phyloP scores from a whole-genome alignment of 2,329 filamentous ascomycete species.

The Hypomyces rosellus region DNA sequence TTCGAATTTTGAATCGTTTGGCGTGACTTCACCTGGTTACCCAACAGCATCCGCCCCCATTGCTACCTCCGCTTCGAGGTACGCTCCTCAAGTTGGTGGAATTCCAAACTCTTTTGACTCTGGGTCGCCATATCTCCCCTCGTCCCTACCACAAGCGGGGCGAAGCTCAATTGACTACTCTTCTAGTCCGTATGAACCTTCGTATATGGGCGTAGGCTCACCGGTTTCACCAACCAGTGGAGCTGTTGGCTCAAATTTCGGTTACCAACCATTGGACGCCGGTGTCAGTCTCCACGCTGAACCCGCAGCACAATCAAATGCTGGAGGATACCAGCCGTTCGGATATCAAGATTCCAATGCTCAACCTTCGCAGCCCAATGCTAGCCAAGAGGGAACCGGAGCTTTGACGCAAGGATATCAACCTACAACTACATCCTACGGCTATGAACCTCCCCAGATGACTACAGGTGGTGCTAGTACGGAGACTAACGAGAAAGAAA shows the following conservation, averaged over 20 bases:
- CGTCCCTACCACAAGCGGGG: conserved; percentile 17
- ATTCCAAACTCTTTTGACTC: conserved; percentile 26
- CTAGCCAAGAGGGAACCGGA: conserved; percentile 6
- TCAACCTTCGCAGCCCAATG: not conserved
- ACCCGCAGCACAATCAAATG: conserved; percentile 5
- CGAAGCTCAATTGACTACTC: conserved; percentile 26
- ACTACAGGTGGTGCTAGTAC: conserved; percentile 17
- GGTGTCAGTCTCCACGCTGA: conserved; percentile 5
- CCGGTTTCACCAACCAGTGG: conserved; percentile 12
- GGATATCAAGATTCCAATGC: conserved; percentile 11
- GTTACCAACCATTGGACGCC: conserved; percentile 21
- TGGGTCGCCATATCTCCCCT: conserved; percentile 46
- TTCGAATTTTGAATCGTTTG: conserved; percentile 69
- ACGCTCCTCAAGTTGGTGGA: conserved; percentile 22
- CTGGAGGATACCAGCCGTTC: conserved; percentile 23
- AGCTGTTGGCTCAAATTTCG: conserved; percentile 11
- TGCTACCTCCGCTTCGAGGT: conserved; percentile 33
- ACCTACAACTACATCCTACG: conserved; percentile 35
- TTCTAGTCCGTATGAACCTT: conserved; percentile 32
- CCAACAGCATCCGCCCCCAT: conserved; percentile 26
- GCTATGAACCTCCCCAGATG: conserved; percentile 44
- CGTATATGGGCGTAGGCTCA: conserved; percentile 15
- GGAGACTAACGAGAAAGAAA: conserved; percentile 12
- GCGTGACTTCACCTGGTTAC: conserved; percentile 38
- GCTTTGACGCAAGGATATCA: conserved; percentile 34